Base-by-base conservation (phyloP, 2,329 filamentous ascomycete species). In the Phoma sp. region DNA sequence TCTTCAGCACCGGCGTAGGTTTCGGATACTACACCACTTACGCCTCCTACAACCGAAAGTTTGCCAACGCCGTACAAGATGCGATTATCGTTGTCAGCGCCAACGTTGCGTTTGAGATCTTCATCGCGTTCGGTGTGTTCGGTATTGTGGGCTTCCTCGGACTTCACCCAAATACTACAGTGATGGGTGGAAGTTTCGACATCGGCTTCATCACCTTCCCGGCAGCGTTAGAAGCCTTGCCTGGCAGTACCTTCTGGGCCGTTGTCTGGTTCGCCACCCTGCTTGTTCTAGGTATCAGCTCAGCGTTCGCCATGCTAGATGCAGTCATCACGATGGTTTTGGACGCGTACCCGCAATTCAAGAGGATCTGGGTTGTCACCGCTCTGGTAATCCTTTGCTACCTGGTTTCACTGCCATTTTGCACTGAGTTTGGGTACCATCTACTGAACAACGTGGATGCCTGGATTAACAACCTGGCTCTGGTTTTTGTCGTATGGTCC, bases 51-150 rank as follows among this genome's bases (percentile, higher is more conserved):
- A 84, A 84, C 45, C 60, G 67, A 59, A 78, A 72, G 54, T 77
- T 82, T 63, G 81, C 81, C 9, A 84, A 84, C 42, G 81, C 82
- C 1, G 82, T 84, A 1, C 79, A 81, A 76, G 82, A 84, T 50
- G 79, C 82, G 0, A 72, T 83, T 39, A 69, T 84, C 7, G 80
- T 84, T 17, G 79, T 79, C n/a, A 66, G 72, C 26, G 81, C 80
- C 59, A 84, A 84, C 39, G 76, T 80, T 1, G 57, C 82, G 0
- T 84, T 83, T 33, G 82, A 84, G 56, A 81, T 79, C 15, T 75
- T 77, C 23, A 72, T 74, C 1, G 20, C 20, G 11, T 23, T 38
- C 11, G 36, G 37, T 9, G 21, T 39, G 12, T 26, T 25, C 10
- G 33, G 33, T 10, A 39, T 26, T 26, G 14, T 26, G 14, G 37